Conservation (phyloP, 352 stramenopile genomes). For the Phytophthora cactorum region DNA sequence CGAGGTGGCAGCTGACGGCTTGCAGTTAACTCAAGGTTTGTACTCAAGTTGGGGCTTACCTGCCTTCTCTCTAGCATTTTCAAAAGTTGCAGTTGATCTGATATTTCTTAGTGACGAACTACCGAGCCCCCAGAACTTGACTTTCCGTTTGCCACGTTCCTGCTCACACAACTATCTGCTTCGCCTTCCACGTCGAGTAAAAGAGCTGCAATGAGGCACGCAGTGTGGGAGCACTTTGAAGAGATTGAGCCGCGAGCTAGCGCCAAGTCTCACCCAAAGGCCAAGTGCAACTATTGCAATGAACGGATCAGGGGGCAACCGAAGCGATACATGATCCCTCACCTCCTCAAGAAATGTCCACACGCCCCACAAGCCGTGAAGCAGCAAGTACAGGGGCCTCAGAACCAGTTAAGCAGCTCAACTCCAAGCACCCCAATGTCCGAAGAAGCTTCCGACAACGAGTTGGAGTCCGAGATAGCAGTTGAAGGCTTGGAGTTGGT, state of each 20-base stretch:
- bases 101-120: neutral
- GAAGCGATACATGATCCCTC: slow-evolving; percentile 5
- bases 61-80: neutral
- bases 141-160: neutral
- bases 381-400: neutral
- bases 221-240: slow-evolving; percentile 6
- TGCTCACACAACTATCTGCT: neutral
- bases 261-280: slow-evolving; percentile 5
- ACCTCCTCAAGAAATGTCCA: slow-evolving; percentile 3
- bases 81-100: neutral
- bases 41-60: neutral
- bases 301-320: slow-evolving; percentile 8
- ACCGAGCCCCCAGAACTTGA: neutral
- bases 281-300: slow-evolving; percentile 10
- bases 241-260: slow-evolving; percentile 1
- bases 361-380: neutral
- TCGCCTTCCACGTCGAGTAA: neutral
- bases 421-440: neutral
- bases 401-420: neutral
- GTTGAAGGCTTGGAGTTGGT: slow-evolving; percentile 5
- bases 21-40: too few relatives aligned
- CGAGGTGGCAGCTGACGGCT: too few relatives aligned
- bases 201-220: neutral
- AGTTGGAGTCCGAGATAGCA: slow-evolving; percentile 2
- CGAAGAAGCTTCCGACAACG: neutral